Evolutionary conservation across 1,284 basidiomycete genomes (phyloP).

Genomic region (Microbotryum silenes-acaulis): DNA sequence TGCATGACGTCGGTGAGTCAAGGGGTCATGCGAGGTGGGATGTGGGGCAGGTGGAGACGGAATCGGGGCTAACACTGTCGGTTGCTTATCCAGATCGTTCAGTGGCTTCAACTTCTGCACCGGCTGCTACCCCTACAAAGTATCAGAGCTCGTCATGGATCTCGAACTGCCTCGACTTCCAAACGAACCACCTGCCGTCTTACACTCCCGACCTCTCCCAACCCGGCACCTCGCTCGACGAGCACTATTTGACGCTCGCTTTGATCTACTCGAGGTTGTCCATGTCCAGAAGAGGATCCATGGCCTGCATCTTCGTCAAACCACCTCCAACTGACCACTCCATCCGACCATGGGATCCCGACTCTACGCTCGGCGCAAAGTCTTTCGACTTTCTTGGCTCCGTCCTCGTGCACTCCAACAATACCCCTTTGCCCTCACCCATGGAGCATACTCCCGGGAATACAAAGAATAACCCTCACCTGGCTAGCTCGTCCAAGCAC

Average conservation of each 20-base stretch:
- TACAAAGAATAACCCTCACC: background rate
- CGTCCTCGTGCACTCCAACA: constrained; percentile 30
- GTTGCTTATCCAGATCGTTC: no score
- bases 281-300: constrained; percentile 23
- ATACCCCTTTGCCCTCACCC: constrained; percentile 21
- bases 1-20: no score
- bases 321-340: background rate
- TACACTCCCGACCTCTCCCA: no score
- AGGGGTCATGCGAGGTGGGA: no score
- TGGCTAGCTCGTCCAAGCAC: background rate
- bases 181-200: no score
- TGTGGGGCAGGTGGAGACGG: no score
- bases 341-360: constrained; percentile 6
- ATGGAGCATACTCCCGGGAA: background rate
- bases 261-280: constrained; percentile 19
- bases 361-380: no score
- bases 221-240: constrained; percentile 10
- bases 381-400: constrained; percentile 1
- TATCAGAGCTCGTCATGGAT: no score
- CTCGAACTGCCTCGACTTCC: no score
- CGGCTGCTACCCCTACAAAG: no score
- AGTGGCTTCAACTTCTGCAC: no score
- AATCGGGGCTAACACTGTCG: no score
- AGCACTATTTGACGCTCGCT: constrained; percentile 20
- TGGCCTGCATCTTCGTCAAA: constrained; percentile 26